Evolutionary conservation across 2,329 filamentous ascomycete species (phyloP), one percentile per base, ranked within the genome.

Genomic region (Hypocreales sp.): DNA sequence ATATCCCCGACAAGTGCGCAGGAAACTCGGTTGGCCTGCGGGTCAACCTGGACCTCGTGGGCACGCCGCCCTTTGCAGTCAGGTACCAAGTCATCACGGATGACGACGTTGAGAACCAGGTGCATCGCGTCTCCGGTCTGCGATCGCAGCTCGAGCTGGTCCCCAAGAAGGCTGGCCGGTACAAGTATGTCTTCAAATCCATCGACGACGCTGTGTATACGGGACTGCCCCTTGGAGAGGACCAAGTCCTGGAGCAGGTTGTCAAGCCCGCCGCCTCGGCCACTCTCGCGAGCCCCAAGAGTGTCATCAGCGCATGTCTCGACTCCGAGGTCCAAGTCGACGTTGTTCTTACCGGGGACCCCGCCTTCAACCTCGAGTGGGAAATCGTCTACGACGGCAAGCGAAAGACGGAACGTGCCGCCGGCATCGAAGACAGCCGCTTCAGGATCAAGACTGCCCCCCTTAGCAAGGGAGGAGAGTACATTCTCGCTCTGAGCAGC

Each of bases 241-340:
- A 67, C 26, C 66, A 77, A 34, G 53, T 70, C 8, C 56, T 95
- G 22, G 78, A 92, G 50, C 87, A 95, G 51, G 76, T 83, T 41
- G 87, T 98, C 39, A 93, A 92, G 51, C 90, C 90, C 8, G 81
- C 86, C 4, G 87, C 90, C 6, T 81, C 79, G 8, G 87, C 87
- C 15, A 72, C 76, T 34, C 63, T 84, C 30, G 62, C 68, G 23
- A 56, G 64, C 15, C 58, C 61, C 7, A 57, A 63, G 13, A 57
- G 61, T 20, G 56, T 55, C 14, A 62, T 72, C 33, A 74, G 69
- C 40, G 73, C 79, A 26, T 98, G 90, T 46, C 77, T 95, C 30
- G 83, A 90, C 33, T 77, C 92, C 30, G 64, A 75, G 13, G 72
- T 86, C 6, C 68, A 75, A 18, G 71, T 90, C 16, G 72, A 82